Evolutionary conservation across 345 rosid genomes (phyloP).

Genomic region (Arabis hirsuta): DNA sequence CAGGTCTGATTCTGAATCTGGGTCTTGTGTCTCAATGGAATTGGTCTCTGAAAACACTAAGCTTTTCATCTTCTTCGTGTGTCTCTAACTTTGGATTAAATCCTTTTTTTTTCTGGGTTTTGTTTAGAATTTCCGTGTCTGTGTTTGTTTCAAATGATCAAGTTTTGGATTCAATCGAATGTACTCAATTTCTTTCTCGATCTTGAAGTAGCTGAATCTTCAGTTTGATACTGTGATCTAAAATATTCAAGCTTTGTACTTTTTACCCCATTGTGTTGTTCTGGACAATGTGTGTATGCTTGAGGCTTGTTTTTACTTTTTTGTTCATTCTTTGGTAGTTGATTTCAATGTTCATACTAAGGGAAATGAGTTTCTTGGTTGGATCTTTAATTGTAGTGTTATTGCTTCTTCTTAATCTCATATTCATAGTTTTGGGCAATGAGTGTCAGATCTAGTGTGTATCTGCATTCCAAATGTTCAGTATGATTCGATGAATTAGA

Average conservation of each 20-base stretch:
- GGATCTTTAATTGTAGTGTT: slow-evolving; percentile 7
- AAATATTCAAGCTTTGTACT: slow-evolving; percentile 14
- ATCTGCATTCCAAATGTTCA: slow-evolving; percentile 22
- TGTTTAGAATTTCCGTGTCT: slow-evolving; percentile 29
- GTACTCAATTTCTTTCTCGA: slow-evolving; percentile 13
- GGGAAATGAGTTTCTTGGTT: neutral
- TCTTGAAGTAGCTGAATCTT: slow-evolving; percentile 17
- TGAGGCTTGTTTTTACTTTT: slow-evolving; percentile 12
- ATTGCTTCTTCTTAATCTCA: neutral
- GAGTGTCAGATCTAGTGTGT: slow-evolving; percentile 34
- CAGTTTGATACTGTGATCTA: slow-evolving; percentile 34
- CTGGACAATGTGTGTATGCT: slow-evolving; percentile 36
- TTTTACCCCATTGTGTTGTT: slow-evolving; percentile 21
- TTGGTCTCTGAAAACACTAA: slow-evolving; percentile 33
- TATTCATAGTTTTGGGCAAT: slow-evolving; percentile 7
- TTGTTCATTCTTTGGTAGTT: neutral
- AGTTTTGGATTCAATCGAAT: slow-evolving; percentile 25
- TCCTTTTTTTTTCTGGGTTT: slow-evolving; percentile 27
- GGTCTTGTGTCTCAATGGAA: slow-evolving; percentile 28
- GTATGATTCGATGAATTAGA: neutral
- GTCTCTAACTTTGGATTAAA: slow-evolving; percentile 1
- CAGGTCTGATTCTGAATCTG: slow-evolving; percentile 38
- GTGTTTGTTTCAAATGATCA: slow-evolving; percentile 43
- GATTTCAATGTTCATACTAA: slow-evolving; percentile 23
- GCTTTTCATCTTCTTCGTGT: slow-evolving; percentile 13